A percentile compares a stretch with the other conserved stretches of the same genome.
Evolutionary conservation across 116 monocot genomes (phyloP).

Genomic region (Dioscorea cayenensis): DNA sequence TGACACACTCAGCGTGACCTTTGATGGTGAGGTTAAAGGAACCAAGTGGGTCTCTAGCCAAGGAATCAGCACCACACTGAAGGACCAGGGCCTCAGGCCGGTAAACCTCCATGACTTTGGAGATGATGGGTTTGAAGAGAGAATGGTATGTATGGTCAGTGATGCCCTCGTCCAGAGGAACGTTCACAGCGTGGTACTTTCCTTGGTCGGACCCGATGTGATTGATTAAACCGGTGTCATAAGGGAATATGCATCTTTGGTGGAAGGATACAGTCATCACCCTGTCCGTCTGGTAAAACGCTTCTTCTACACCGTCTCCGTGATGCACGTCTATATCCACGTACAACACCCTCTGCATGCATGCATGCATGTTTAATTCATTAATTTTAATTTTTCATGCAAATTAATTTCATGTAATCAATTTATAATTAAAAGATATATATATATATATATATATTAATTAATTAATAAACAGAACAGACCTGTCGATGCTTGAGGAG

Average conservation of each 20-base stretch:
- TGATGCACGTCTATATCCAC: not conserved
- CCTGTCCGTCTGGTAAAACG: not conserved
- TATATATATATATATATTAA: too few species aligned
- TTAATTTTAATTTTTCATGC: too few species aligned
- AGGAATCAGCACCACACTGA: not conserved
- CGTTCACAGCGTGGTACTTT: not conserved
- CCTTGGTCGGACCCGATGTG: not conserved
- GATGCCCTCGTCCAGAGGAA: not conserved
- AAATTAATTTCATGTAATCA: too few species aligned
- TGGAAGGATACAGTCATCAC: not conserved
- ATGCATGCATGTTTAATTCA: not conserved
- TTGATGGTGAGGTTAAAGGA: not conserved
- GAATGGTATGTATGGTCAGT: not conserved
- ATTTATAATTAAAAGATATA: not conserved
- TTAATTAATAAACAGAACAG: not conserved
- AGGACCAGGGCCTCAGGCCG: not conserved
- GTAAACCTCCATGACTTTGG: not conserved
- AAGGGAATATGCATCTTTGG: not conserved
- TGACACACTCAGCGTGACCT: not conserved
- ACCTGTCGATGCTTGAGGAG: slow-evolving; percentile 65
- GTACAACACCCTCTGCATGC: not conserved
- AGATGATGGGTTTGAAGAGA: not conserved
- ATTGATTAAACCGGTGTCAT: not conserved
- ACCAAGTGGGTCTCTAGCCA: not conserved
- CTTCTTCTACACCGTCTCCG: slow-evolving; percentile 1